Evolutionary conservation across 495 filamentous ascomycete genomes (phyloP).

Genomic region (Zalerion maritima): DNA sequence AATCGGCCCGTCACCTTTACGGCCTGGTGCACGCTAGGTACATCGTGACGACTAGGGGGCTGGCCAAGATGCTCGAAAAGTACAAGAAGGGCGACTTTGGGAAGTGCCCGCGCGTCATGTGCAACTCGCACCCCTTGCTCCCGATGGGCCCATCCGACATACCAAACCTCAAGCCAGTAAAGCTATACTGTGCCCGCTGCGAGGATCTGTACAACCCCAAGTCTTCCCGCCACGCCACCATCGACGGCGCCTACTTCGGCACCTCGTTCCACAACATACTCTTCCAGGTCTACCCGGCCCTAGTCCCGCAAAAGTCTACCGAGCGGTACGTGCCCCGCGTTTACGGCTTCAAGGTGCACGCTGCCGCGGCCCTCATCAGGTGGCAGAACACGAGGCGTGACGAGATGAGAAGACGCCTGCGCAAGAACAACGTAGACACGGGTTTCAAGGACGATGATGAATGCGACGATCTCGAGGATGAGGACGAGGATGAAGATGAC

Average conservation of each 20-base stretch:
- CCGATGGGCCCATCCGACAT: constrained; percentile 87
- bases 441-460: constrained; percentile 39
- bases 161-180: constrained; percentile 71
- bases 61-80: constrained; percentile 97
- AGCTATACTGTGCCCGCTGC: constrained; percentile 91
- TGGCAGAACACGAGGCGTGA: constrained; percentile 79
- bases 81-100: constrained; percentile 98
- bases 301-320: constrained; percentile 71
- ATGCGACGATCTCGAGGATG: constrained; percentile 23
- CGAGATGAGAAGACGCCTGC: constrained; percentile 56
- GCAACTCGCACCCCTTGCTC: constrained; percentile 77
- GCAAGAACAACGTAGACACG: constrained; percentile 42
- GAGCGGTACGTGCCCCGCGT: constrained; percentile 78
- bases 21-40: constrained; percentile 93
- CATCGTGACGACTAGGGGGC: constrained; percentile 86
- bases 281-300: constrained; percentile 89
- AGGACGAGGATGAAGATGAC: constrained; percentile 32
- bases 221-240: constrained; percentile 83
- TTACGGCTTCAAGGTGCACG: constrained; percentile 92
- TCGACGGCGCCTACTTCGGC: constrained; percentile 97
- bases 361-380: constrained; percentile 68
- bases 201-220: constrained; percentile 99
- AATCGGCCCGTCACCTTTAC: constrained; percentile 90
- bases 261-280: constrained; percentile 97
- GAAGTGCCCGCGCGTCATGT: constrained; percentile 93